Evolutionary conservation across 345 rosid genomes (phyloP), one percentile per base, ranked within the genome.

Genomic region (Citrus cavaleriei): DNA sequence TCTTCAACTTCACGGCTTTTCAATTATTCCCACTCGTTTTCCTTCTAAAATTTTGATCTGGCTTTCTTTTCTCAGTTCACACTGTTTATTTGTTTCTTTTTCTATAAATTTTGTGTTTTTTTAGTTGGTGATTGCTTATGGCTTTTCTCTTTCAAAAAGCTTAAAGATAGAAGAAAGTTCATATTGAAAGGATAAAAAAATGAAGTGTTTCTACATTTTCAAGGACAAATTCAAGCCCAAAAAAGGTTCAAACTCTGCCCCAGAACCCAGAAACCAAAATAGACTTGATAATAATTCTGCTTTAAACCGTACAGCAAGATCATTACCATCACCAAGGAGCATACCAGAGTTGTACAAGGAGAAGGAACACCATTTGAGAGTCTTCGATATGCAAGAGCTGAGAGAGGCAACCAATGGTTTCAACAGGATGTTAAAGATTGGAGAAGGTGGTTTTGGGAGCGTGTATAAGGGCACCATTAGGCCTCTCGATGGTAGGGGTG

Each of bases 391-490:
- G 68, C 79, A 87, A 62, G 97, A 95, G 88, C 91, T 95, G 18
- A 87, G 78, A 73, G 88, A 91, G 32, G 94, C 98, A 57, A 93
- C 98, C 0, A 70, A 83, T 84, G 91, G 90, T 6, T 94, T 96
- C 85, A 88, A 55, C 79, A 88, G 91, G 82, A 25, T 80, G 83
- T 65, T 91, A 16, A 91, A 91, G 92, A 82, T 96, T 21, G 99
- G 99, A 28, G 93, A 96, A 87, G 99, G 99, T 68, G 99, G 98
- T 21, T 96, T 96, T 90, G 99, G 99, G 79, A 86, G 91, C 77
- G 98, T 96, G n/a, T 96, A 92, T 69, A 90, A 89, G 76, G 98
- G 98, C 65, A 85, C 89, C 5, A 70, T 96, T 75, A 37, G 14
- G 58, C 88, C 93, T 59, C 72, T 32, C 6, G 54, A 62, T 66